Base-by-base conservation (phyloP, 441 rosid species). In the Adansonia rubrostipa region DNA sequence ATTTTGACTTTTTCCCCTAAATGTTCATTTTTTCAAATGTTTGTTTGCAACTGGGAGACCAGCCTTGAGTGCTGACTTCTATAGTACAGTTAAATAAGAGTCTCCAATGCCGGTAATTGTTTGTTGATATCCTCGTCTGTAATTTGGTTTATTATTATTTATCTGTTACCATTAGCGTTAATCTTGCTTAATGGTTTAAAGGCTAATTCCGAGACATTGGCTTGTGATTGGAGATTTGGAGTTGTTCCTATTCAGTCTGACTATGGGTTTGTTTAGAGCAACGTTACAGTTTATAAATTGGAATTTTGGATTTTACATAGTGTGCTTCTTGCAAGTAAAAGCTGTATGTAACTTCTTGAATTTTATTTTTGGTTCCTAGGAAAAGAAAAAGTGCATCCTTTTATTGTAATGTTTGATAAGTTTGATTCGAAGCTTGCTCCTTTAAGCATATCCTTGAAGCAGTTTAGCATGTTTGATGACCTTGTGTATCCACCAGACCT, bases 41-140 rank as follows among this genome's bases (percentile, higher is more conserved):
- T 73, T 87, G 57, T 87, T 80, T 71, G 86, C 83, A 54, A 79
- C 74, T 51, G 89, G 87, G 74, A 79, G 85, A 77, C 93, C 92
- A 79, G 90, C 86, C 81, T 48, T 86, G 83, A 90, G 78, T 47
- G 91, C 90, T 78, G 94, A 93, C 67, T 89, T 95, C 73, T 91
- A 80, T 83, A 83, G 91, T 42, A 89, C 86, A 83, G 86, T 89
- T 78, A 88, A 88, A 81, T 51, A 87, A 88, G 88, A 93, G 92
- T 87, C 86, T 93, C 58, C 89, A 82, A 5, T 81, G 86, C 84
- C 81, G 97, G 98, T 93, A 86, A 86, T 78, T 22, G 42, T 61
- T 61, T 61, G 65, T 24, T 61, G 24, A 5, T 11, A 22, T 61
- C 65, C 24, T 61, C n/a, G 15, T 53, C 36, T 62, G 19, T 58